These are phyloP conservation scores for Crithidia bombi DNA, from an alignment of 208 protist species.

Conservation along the genomic window DNA sequence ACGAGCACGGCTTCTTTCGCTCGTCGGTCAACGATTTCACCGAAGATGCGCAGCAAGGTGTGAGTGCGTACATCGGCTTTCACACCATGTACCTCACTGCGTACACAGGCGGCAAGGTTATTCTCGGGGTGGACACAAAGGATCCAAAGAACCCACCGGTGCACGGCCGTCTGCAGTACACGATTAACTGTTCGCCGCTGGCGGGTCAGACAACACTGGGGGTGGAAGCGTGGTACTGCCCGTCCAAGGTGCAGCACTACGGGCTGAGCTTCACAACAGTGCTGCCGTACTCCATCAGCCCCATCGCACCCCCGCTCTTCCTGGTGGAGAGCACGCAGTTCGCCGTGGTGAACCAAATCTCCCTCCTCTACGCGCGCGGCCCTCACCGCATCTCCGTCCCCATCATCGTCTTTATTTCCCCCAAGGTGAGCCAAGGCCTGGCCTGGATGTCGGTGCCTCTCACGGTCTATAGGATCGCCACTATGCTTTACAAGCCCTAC, in stretches of 20 bases:
- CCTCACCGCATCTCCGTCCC: slow-evolving; percentile 74
- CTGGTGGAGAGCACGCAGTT: slow-evolving; percentile 45
- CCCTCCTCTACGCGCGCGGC: slow-evolving; percentile 72
- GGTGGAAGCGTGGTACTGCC: slow-evolving; percentile 71
- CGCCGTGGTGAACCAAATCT: slow-evolving; percentile 67
- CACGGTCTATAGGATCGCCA: slow-evolving; percentile 53
- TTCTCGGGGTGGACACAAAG: slow-evolving; percentile 41
- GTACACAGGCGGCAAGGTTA: slow-evolving; percentile 39
- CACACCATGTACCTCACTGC: slow-evolving; percentile 47
- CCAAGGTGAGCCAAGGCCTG: slow-evolving; percentile 45
- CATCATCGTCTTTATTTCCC: slow-evolving; percentile 67
- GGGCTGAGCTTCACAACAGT: slow-evolving; percentile 65
- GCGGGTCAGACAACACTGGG: slow-evolving; percentile 53
- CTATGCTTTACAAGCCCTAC: slow-evolving; percentile 59
- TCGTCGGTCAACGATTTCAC: slow-evolving; percentile 32
- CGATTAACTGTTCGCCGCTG: slow-evolving; percentile 45
- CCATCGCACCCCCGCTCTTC: slow-evolving; percentile 50
- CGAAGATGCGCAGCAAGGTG: slow-evolving; percentile 39
- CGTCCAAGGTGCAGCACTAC: slow-evolving; percentile 55
- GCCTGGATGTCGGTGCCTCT: slow-evolving; percentile 69
- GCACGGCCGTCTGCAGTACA: slow-evolving; percentile 59
- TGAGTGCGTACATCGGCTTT: slow-evolving; percentile 53
- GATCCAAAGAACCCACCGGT: slow-evolving; percentile 35
- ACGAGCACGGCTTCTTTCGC: slow-evolving; percentile 62
- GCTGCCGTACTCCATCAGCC: slow-evolving; percentile 58